These are phyloP conservation scores for Sugiyamaella novakii DNA, from an alignment of 1,139 yeast genomes.

Conservation along the genomic window DNA sequence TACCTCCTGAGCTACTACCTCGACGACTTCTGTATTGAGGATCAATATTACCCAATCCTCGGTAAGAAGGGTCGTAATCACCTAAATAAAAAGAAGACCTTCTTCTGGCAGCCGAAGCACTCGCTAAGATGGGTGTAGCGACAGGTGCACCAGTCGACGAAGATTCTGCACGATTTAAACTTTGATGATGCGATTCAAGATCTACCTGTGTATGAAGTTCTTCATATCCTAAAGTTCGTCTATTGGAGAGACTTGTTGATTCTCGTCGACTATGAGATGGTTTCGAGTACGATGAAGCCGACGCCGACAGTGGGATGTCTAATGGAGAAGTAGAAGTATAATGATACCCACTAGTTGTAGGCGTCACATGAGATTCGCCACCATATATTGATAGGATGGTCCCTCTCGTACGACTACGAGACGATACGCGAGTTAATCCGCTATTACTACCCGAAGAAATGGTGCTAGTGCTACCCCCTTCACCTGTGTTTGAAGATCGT, in stretches of 20 bases:
- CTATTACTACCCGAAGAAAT: slow-evolving; percentile 2
- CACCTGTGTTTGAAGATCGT: not conserved
- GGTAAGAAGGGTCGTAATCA: slow-evolving; percentile 19
- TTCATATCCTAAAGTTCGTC: slow-evolving; percentile 28
- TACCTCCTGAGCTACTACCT: slow-evolving; percentile 15
- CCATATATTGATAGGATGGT: slow-evolving; percentile 14
- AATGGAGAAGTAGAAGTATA: slow-evolving; percentile 24
- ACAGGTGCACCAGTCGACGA: slow-evolving; percentile 4
- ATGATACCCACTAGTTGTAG: not conserved
- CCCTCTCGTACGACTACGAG: slow-evolving; percentile 21
- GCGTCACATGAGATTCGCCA: not conserved
- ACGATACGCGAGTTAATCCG: slow-evolving; percentile 4
- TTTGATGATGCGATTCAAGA: slow-evolving; percentile 28
- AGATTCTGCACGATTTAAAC: slow-evolving; percentile 19
- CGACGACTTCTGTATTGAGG: slow-evolving; percentile 12
- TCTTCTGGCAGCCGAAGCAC: slow-evolving; percentile 15
- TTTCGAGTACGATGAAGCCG: slow-evolving; percentile 9
- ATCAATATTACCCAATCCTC: not conserved
- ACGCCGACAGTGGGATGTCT: slow-evolving; percentile 25
- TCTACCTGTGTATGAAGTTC: slow-evolving; percentile 29
- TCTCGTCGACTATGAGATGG: slow-evolving; percentile 23
- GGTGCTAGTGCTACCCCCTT: not conserved
- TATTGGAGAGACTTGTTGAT: slow-evolving; percentile 26
- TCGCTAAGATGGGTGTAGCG: slow-evolving; percentile 6
- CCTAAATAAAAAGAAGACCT: slow-evolving; percentile 25